phyloP scores from a whole-genome alignment of 257 asterid genomes.

The Solanum ahanhuiri region DNA sequence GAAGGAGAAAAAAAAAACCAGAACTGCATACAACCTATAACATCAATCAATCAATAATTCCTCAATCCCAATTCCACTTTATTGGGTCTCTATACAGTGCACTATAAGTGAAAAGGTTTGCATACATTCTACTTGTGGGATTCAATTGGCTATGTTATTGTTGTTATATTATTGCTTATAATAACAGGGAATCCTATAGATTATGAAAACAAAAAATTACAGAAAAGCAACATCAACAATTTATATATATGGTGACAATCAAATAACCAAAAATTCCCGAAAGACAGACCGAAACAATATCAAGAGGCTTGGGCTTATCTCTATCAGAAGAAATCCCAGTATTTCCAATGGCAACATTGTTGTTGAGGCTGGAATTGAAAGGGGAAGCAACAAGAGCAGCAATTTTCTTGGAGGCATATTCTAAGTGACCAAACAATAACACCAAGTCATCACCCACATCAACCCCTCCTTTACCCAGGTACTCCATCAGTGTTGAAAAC shows the following conservation, averaged over 20 bases:
- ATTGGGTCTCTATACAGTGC: not conserved
- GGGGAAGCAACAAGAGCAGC: constrained; percentile 96
- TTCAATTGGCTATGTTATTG: not conserved
- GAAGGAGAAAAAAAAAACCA: not conserved
- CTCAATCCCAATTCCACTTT: not conserved
- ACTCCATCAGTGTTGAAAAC: constrained; percentile 60
- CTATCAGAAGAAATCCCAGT: constrained; percentile 27
- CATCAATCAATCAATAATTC: not conserved
- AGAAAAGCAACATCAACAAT: not conserved
- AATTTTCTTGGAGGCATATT: constrained; percentile 75
- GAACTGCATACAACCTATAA: not conserved
- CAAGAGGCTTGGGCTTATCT: constrained; percentile 95
- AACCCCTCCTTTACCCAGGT: constrained; percentile 44
- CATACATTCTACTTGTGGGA: no score
- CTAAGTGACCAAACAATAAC: constrained; percentile 53
- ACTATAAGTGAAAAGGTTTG: no score
- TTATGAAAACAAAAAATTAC: not conserved
- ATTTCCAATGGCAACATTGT: constrained; percentile 11
- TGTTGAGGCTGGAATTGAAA: constrained; percentile 45
- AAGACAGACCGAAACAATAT: constrained; percentile 58
- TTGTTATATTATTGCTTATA: not conserved
- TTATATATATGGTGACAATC: not conserved
- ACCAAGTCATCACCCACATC: constrained; percentile 67
- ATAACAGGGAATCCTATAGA: not conserved
- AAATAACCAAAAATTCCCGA: not conserved